phyloP scores from a whole-genome alignment of 2,329 filamentous ascomycete species.

The Blastomyces emzantsi region DNA sequence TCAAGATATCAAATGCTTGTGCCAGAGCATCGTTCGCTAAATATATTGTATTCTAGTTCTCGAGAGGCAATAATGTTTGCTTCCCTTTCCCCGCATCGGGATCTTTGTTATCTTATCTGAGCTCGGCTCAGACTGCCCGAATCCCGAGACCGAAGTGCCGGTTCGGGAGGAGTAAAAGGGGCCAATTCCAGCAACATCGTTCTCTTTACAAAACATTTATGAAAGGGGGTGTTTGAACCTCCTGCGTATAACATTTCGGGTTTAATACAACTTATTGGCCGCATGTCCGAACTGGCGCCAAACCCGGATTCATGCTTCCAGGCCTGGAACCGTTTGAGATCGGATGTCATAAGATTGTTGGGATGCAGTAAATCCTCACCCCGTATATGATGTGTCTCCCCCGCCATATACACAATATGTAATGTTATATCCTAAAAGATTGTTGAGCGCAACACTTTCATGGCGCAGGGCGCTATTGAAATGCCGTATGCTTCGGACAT shows the following conservation, averaged over 20 bases:
- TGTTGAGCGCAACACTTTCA: not conserved
- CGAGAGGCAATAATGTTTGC: not conserved
- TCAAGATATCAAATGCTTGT: not conserved
- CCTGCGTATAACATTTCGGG: not conserved
- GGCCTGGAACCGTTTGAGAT: not conserved
- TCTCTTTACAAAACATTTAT: not conserved
- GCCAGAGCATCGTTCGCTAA: not conserved
- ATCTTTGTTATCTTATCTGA: not conserved
- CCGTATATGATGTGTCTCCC: not conserved
- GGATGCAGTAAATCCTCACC: not conserved
- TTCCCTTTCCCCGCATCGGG: not conserved
- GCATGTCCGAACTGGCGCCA: not conserved
- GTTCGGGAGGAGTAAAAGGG: not conserved
- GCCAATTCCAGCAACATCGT: not conserved
- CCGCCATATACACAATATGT: not conserved
- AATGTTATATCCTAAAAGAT: not conserved
- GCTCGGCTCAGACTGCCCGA: not conserved
- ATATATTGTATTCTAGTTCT: not conserved
- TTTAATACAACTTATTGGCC: not conserved
- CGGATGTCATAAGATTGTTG: not conserved
- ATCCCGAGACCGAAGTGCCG: not conserved
- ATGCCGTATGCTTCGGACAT: not conserved
- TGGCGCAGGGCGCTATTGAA: not conserved
- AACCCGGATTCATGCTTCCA: not conserved
- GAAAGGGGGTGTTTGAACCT: not conserved